Evolutionary conservation across 768 basidiomycete genomes (phyloP).

Genomic region (Kwoniella dendrophila): DNA sequence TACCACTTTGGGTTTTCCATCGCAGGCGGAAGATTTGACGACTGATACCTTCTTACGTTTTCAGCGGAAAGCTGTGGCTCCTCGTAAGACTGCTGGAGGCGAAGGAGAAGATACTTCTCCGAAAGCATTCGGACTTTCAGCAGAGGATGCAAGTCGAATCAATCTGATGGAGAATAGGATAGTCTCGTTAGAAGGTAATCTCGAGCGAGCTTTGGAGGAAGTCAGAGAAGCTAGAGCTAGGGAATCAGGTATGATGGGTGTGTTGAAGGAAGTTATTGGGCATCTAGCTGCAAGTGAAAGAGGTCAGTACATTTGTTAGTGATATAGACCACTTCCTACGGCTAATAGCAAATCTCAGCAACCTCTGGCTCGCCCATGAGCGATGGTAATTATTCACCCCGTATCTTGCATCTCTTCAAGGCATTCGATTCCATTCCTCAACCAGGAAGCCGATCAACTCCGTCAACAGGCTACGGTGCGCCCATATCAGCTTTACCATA

Average conservation of each 20-base stretch:
- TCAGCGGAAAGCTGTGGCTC: conserved; percentile 46
- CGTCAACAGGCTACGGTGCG: conserved; percentile 7
- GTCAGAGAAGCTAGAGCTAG: conserved; percentile 41
- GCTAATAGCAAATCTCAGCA: conserved; percentile 14
- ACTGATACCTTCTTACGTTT: neutral
- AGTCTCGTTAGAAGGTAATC: conserved; percentile 36
- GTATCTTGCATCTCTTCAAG: conserved; percentile 32
- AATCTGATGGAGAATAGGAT: conserved; percentile 41
- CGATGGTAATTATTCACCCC: conserved; percentile 31
- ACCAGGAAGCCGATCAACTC: neutral
- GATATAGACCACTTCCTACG: conserved; percentile 2
- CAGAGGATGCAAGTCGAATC: conserved; percentile 34
- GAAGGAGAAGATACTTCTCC: conserved; percentile 30
- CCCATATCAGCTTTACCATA: conserved; percentile 6
- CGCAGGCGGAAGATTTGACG: neutral
- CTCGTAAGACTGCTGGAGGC: conserved; percentile 34
- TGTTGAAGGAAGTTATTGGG: conserved; percentile 44
- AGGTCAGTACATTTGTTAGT: conserved; percentile 18
- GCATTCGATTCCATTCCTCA: conserved; percentile 23
- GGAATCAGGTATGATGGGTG: conserved; percentile 37
- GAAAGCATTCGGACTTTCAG: conserved; percentile 19
- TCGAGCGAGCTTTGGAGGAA: conserved; percentile 38
- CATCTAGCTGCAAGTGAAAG: conserved; percentile 33
- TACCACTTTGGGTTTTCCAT: neutral
- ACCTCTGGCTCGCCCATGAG: conserved; percentile 21